Conservation (phyloP, 2,329 filamentous ascomycete species). For the Fusarium lateritium region DNA sequence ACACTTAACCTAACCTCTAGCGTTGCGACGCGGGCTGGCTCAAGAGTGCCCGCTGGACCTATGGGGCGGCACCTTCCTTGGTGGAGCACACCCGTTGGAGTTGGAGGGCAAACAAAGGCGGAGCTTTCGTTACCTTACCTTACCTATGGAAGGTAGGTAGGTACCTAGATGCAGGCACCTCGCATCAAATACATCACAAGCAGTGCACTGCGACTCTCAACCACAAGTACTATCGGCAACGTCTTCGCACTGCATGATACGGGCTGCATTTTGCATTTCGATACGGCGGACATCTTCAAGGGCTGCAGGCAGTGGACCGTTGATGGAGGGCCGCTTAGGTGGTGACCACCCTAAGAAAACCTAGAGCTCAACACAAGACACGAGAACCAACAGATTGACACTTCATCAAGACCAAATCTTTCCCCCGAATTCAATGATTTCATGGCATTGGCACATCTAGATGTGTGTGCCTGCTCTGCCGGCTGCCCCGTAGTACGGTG, state of each 20-base stretch:
- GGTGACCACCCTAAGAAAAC: constrained; percentile 19
- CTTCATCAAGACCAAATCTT: constrained; percentile 9
- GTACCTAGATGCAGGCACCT: constrained; percentile 18
- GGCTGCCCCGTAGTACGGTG: not conserved
- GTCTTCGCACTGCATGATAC: constrained; percentile 11
- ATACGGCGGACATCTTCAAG: not conserved
- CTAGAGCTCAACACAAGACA: constrained; percentile 8
- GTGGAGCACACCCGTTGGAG: constrained; percentile 32
- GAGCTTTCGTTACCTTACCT: constrained; percentile 17
- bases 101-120: constrained; percentile 25
- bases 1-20: constrained; percentile 8
- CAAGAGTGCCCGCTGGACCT: constrained; percentile 5
- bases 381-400: constrained; percentile 31
- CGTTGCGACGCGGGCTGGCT: constrained; percentile 1
- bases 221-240: constrained; percentile 21
- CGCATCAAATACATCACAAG: constrained; percentile 19
- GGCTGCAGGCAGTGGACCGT: constrained; percentile 3
- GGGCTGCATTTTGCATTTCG: constrained; percentile 12
- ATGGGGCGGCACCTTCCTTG: constrained; percentile 20
- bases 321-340: constrained; percentile 2
- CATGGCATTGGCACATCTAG: not conserved
- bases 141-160: too few relatives aligned
- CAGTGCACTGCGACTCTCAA: constrained; percentile 10
- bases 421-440: not conserved
- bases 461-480: not conserved